Conservation (phyloP, 495 filamentous ascomycete genomes). For the Neurospora cerealis region DNA sequence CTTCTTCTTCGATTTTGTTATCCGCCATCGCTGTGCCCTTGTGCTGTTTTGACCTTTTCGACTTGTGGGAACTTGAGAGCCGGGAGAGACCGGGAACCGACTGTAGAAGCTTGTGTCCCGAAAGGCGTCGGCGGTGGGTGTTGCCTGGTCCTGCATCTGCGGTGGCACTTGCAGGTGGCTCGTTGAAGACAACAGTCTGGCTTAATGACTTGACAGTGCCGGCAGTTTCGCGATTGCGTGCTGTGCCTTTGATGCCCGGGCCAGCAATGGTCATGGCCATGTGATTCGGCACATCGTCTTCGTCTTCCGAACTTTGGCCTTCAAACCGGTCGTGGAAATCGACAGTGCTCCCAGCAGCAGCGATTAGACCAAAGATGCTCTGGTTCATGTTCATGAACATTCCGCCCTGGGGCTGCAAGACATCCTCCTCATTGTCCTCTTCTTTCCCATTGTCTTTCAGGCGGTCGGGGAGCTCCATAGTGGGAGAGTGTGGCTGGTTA, state of each 20-base stretch:
- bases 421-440: constrained; percentile 53
- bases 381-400: constrained; percentile 76
- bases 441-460: constrained; percentile 62
- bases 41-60: constrained; percentile 26
- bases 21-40: constrained; percentile 12
- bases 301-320: constrained; percentile 69
- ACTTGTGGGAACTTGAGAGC: constrained; percentile 22
- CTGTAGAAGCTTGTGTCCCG: constrained; percentile 33
- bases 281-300: constrained; percentile 24
- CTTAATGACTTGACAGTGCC: background rate
- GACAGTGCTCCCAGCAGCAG: constrained; percentile 72
- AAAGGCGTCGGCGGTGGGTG: background rate
- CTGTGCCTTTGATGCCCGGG: background rate
- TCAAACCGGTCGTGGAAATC: constrained; percentile 78
- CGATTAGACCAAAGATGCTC: constrained; percentile 87
- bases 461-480: constrained; percentile 68
- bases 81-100: constrained; percentile 44
- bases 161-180: background rate
- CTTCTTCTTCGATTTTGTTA: constrained; percentile 13
- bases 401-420: constrained; percentile 50
- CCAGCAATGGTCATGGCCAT: constrained; percentile 25
- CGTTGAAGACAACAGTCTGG: background rate
- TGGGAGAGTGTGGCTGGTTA: constrained; percentile 37
- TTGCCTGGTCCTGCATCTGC: background rate
- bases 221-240: background rate